phyloP scores from a whole-genome alignment of 257 asterid species.

The Solanum sitiens region DNA sequence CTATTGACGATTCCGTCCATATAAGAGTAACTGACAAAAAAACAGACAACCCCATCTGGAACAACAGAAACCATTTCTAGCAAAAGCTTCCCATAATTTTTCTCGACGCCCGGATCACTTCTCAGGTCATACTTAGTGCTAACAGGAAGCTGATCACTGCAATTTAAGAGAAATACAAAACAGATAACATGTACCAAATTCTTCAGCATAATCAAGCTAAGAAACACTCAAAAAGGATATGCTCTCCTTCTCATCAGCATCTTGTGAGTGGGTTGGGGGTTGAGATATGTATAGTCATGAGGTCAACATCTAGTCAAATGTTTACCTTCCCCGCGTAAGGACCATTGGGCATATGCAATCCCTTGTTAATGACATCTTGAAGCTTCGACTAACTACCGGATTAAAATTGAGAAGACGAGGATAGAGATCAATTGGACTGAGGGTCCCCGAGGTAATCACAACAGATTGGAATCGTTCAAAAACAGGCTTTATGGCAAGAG shows the following conservation, averaged over 20 bases:
- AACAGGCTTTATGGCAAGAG: constrained; percentile 97
- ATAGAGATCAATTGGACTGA: constrained; percentile 97
- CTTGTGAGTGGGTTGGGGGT: neutral
- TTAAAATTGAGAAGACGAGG: constrained; percentile 93
- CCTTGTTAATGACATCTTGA: constrained; percentile 93
- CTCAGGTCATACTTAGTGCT: constrained; percentile 93
- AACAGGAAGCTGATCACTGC: constrained; percentile 97
- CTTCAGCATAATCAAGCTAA: neutral
- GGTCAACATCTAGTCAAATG: neutral
- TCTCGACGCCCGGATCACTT: constrained; percentile 98
- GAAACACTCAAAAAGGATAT: neutral
- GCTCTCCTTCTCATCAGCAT: neutral
- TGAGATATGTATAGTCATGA: neutral
- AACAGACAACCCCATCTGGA: constrained; percentile 97
- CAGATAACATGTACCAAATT: neutral
- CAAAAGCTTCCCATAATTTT: constrained; percentile 89
- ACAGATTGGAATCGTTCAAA: constrained; percentile 96
- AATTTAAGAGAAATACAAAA: neutral
- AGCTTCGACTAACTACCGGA: constrained; percentile 92
- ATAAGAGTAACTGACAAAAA: constrained; percentile 94
- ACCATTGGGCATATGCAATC: constrained; percentile 99
- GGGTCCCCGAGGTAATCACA: constrained; percentile 94
- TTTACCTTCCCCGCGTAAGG: constrained; percentile 90
- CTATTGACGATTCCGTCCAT: constrained; percentile 98
- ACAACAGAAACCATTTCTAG: constrained; percentile 96